phyloP scores from a whole-genome alignment of 2,329 filamentous ascomycete genomes.

The Diplodia mutila region DNA sequence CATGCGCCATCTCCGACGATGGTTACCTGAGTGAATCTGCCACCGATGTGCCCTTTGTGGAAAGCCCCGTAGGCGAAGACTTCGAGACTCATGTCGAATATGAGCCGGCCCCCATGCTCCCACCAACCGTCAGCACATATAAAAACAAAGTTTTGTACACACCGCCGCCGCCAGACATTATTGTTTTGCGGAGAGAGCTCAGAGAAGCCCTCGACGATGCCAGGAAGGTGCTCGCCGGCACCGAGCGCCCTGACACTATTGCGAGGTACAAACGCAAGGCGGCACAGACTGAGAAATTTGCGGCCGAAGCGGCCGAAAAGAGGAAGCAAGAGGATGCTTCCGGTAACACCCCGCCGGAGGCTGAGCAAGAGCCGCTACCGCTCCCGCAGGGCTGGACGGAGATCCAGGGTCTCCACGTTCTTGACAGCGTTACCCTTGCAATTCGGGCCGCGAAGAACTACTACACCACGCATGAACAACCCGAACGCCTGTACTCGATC shows the following conservation, averaged over 20 bases:
- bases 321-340: conserved; percentile 34
- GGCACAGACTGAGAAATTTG: conserved; percentile 24
- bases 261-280: conserved; percentile 18
- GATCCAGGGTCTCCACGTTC: conserved; percentile 86
- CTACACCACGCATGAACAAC: conserved; percentile 89
- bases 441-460: conserved; percentile 95
- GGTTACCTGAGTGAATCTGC: conserved; percentile 31
- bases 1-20: conserved; percentile 31
- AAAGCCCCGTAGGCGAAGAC: conserved; percentile 56
- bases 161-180: conserved; percentile 80
- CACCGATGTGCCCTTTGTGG: conserved; percentile 43
- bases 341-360: conserved; percentile 35
- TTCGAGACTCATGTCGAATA: conserved; percentile 56
- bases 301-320: conserved; percentile 43
- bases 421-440: conserved; percentile 92
- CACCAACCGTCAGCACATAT: conserved; percentile 97
- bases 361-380: conserved; percentile 30
- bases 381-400: conserved; percentile 72
- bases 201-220: conserved; percentile 71
- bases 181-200: conserved; percentile 73
- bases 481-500: conserved; percentile 82
- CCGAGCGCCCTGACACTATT: conserved; percentile 44
- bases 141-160: conserved; percentile 80
- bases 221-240: conserved; percentile 67
- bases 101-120: conserved; percentile 77